phyloP scores from a whole-genome alignment of 2,329 filamentous ascomycete species.

The Cladosporium halotolerans region DNA sequence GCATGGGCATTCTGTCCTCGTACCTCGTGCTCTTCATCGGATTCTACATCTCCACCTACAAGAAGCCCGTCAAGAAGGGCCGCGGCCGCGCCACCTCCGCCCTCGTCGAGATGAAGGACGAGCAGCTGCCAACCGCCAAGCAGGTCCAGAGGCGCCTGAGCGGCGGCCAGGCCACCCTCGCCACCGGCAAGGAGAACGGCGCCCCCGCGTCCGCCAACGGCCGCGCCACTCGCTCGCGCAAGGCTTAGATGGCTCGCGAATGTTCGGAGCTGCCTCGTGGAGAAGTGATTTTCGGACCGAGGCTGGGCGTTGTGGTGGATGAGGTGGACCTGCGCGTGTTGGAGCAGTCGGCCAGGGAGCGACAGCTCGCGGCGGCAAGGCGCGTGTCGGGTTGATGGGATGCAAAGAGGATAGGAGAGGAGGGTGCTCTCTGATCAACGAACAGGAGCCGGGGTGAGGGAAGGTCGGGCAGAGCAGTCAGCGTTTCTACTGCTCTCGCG shows the following conservation, averaged over 20 bases:
- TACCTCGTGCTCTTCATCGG: constrained; percentile 98
- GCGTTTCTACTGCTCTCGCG: no score
- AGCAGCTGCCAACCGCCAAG: constrained; percentile 54
- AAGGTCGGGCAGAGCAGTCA: no score
- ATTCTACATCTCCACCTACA: constrained; percentile 97
- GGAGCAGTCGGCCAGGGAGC: no score
- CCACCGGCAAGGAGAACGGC: constrained; percentile 34
- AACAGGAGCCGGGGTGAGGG: no score
- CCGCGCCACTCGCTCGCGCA: constrained; percentile 60
- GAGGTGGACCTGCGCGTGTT: no score
- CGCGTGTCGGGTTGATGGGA: no score
- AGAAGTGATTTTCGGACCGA: no score
- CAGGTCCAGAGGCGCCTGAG: constrained; percentile 49
- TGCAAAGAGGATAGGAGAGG: no score
- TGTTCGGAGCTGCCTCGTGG: not conserved
- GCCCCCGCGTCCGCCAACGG: constrained; percentile 45
- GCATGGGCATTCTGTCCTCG: constrained; percentile 84
- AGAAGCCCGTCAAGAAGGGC: constrained; percentile 70
- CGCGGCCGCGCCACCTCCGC: constrained; percentile 75
- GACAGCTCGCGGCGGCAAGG: no score
- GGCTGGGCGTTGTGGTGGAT: no score
- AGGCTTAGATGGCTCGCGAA: constrained; percentile 49
- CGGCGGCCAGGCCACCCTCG: constrained; percentile 31
- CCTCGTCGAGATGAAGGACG: constrained; percentile 74
- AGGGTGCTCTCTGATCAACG: no score